Evolutionary conservation across 106 monocot genomes (phyloP).

Genomic region (Dendrobium huoshanense): DNA sequence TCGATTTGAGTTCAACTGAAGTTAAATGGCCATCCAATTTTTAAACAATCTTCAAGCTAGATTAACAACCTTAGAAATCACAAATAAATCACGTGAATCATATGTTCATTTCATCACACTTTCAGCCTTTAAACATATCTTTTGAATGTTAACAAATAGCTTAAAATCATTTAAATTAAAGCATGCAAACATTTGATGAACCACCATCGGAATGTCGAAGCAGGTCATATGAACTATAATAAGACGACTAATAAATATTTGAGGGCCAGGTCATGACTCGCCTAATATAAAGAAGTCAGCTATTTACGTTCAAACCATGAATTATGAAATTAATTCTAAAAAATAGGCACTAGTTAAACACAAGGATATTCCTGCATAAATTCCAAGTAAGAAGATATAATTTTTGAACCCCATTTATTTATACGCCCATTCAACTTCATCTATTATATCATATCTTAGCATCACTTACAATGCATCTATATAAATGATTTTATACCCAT

Average conservation of each 20-base stretch:
- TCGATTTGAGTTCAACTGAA: no score
- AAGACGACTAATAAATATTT: no score
- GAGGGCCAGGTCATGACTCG: no score
- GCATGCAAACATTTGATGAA: neutral
- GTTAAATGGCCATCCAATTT: no score
- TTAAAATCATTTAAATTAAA: neutral
- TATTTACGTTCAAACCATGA: no score
- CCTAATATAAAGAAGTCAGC: no score
- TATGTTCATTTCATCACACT: neutral
- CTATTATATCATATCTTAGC: neutral
- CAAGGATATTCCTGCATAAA: neutral
- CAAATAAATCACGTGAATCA: no score
- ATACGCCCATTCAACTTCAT: neutral
- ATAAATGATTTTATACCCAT: neutral
- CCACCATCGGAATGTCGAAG: no score
- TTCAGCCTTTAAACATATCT: neutral
- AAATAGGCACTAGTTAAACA: no score
- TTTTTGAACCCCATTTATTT: neutral
- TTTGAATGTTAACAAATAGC: neutral
- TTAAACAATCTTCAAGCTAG: no score
- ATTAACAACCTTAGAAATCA: no score
- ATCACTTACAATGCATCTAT: neutral
- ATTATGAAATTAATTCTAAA: no score
- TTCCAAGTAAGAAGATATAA: neutral
- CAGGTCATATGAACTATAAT: neutral